Evolutionary conservation across 1,284 basidiomycete species (phyloP).

Genomic region (Malassezia caprae): DNA sequence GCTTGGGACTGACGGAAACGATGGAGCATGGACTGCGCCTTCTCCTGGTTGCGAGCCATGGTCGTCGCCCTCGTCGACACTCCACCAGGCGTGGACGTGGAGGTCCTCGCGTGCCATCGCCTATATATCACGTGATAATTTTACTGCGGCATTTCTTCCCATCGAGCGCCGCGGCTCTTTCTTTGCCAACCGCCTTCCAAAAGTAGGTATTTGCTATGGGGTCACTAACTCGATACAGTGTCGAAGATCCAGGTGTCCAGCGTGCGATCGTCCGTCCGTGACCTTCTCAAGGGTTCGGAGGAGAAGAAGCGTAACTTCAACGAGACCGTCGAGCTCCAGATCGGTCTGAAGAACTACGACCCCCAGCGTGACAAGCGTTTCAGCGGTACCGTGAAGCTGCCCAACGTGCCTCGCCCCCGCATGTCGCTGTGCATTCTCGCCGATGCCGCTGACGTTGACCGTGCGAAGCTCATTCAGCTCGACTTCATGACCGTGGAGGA

Average conservation of each 20-base stretch:
- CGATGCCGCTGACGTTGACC: constrained; percentile 96
- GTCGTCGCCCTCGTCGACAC: neutral
- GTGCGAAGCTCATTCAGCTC: constrained; percentile 90
- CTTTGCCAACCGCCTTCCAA: constrained; percentile 6
- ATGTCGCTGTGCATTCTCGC: constrained; percentile 99
- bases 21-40: constrained; percentile 74
- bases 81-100: neutral
- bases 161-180: neutral
- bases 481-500: constrained; percentile 98
- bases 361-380: constrained; percentile 49
- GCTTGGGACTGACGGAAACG: constrained; percentile 95
- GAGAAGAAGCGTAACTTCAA: constrained; percentile 47
- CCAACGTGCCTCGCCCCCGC: constrained; percentile 90
- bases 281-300: constrained; percentile 41
- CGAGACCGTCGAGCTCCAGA: constrained; percentile 49
- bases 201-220: neutral
- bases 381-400: constrained; percentile 59
- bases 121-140: constrained; percentile 17
- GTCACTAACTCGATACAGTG: constrained; percentile 4
- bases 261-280: constrained; percentile 44
- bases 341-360: constrained; percentile 49
- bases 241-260: constrained; percentile 45
- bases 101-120: neutral
- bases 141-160: constrained; percentile 3
- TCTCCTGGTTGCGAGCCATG: constrained; percentile 47